Percentiles rank a stretch among this genome's conserved stretches.
phyloP scores from a whole-genome alignment of 352 stramenopile species.

The Paralagenidium karlingii region DNA sequence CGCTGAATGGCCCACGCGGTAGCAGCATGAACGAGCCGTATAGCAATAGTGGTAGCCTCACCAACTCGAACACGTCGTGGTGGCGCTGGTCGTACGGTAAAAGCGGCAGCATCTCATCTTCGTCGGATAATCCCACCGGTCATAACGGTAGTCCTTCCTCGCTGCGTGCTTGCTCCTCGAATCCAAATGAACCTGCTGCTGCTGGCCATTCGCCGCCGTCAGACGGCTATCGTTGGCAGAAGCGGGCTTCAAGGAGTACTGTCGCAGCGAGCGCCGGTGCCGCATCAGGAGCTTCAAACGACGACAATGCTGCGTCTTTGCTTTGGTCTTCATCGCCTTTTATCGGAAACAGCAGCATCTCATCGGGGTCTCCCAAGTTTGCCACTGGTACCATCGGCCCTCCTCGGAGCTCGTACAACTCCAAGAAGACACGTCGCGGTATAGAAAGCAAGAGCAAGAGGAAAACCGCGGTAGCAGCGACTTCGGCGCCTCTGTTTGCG shows the following conservation, averaged over 20 bases:
- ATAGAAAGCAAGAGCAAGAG: too few species aligned
- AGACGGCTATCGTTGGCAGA: conserved; percentile 1
- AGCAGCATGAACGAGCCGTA: conserved; percentile 7
- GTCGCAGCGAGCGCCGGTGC: not conserved
- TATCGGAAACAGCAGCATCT: too few species aligned
- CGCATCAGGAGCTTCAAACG: not conserved
- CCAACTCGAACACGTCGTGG: too few species aligned
- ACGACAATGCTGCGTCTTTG: not conserved
- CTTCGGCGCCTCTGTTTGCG: too few species aligned
- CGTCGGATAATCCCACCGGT: conserved; percentile 15
- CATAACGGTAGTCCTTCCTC: too few species aligned
- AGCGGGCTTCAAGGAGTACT: not conserved
- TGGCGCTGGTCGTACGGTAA: conserved; percentile 70
- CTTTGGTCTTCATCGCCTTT: not conserved
- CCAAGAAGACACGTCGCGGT: too few species aligned
- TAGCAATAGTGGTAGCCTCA: conserved; percentile 13
- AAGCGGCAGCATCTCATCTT: conserved; percentile 49
- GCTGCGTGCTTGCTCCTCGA: not conserved
- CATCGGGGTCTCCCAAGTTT: too few species aligned
- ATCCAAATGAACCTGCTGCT: not conserved
- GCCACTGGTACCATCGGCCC: not conserved
- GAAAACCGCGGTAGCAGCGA: too few species aligned
- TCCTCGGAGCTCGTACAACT: not conserved
- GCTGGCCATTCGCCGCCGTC: not conserved
- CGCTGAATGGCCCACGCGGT: conserved; percentile 9